Evolutionary conservation across 176 grass and related monocot species (phyloP), one percentile per base, ranked within the genome.

Genomic region (Musa schizocarpa): DNA sequence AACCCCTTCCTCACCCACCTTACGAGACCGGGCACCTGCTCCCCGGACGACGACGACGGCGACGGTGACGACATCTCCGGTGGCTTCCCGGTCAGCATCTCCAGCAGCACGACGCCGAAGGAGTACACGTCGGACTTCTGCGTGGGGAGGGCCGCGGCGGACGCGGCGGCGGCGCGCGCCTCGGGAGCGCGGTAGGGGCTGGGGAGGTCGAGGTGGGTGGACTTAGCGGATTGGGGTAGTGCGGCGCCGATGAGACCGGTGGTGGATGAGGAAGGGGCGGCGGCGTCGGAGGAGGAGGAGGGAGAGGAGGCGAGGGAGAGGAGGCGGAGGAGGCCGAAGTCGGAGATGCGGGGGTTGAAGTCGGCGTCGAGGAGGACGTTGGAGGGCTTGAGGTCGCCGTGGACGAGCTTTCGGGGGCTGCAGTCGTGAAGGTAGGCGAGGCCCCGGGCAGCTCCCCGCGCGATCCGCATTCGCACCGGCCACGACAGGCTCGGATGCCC

Each of bases 81-180:
- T 12, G 80, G 56, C 14, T 83, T 86, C 0, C 95, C 88, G 1
- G 96, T 99, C 14, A 89, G 69, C 62, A 99, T 1, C 83, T 99
- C 96, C 65, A 92, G 67, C 54, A 99, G 69, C 13, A 94, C 77
- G 11, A 99, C 82, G 12, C 91, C 88, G 26, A 94, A 88, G 13
- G 90, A 85, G 62, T 89, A 99, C 57, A 94, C 95, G 49, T 93
- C 90, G 86, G 87, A 91, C 78, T 87, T 87, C 54, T 98, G 90
- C 34, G 80, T 17, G 80, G 78, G 16, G 20, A 59, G 71, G 52
- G 50, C 3, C 1, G 50, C 3, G 55, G 17, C 34, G 34, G 34
- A 34, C 9, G 64, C 70, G 0, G 74, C 77, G 0, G 82, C 14
- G 16, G 48, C 20, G 0, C 82, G 77, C 8, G 77, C 75, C 82